phyloP scores from a whole-genome alignment of 202 grass and related monocot species.

The Tripidium arundinaceum region DNA sequence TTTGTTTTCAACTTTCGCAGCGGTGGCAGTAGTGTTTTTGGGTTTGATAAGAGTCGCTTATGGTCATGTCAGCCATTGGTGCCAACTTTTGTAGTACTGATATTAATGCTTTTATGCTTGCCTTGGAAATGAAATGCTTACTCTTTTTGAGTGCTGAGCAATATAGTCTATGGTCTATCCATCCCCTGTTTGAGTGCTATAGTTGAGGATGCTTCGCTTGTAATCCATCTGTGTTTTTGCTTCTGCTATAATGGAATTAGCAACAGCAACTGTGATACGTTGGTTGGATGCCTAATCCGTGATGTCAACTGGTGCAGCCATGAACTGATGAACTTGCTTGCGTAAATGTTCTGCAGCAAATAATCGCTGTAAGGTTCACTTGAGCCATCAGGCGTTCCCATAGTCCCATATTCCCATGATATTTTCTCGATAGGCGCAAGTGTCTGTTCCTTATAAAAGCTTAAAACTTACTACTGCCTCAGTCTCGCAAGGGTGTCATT shows the following conservation, averaged over 20 bases:
- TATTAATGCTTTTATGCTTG: not conserved
- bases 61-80: not conserved
- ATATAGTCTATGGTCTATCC: not conserved
- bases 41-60: not conserved
- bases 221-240: not conserved
- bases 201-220: not conserved
- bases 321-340: not conserved
- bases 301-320: not conserved
- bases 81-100: not conserved
- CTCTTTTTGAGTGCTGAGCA: not conserved
- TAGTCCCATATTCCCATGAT: no score
- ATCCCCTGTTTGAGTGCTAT: not conserved
- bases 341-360: not conserved
- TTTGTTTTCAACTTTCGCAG: not conserved
- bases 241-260: not conserved
- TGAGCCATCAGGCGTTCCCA: no score
- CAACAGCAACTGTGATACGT: not conserved
- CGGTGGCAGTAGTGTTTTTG: not conserved
- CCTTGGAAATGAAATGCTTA: not conserved
- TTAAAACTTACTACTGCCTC: no score
- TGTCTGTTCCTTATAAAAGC: no score
- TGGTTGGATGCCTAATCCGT: not conserved
- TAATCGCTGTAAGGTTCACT: not conserved
- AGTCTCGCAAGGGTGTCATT: no score
- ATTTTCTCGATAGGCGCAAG: no score